Base-by-base conservation (phyloP, 805 yeast species). In the Starmerella apis region DNA sequence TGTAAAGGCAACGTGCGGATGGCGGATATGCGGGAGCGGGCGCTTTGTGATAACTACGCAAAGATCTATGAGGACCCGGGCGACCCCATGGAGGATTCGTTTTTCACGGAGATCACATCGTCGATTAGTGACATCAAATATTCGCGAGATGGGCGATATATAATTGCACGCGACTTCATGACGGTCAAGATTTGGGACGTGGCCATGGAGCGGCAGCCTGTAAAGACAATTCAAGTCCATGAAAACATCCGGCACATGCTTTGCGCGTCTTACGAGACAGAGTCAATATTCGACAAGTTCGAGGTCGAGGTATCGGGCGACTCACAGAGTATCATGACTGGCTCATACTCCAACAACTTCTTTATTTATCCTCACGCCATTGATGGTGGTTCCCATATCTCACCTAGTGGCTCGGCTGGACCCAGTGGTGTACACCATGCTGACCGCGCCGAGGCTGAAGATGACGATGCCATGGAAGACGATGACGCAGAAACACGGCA, bases 111-210 rank as follows among this genome's bases (percentile, higher is more conserved):
- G 67, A 92, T 92, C 66, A 92, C 97, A 1, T 81, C 94, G 32
- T 81, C 92, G 39, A 92, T 92, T 52, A 81, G 94, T 27, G 98
- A 92, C 70, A 94, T 88, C 50, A 84, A 87, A 66, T 92, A 92
- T 66, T 79, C 92, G 59, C 77, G 81, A 50, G 86, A 90, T 67
- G 99, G 99, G 39, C 77, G 92, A 60, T 87, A 92, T 68, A 85
- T 92, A 64, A 95, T 90, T n/a, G 79, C 94, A 37, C 80, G 99
- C 65, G 99, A 92, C 72, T 92, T 92, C 67, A 78, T 92, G 84
- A 86, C 96, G 10, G 95, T 90, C 30, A 92, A 92, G 69, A 83
- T 92, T 59, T 92, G 99, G 99, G 99, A 92, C 71, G 76, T 92
- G 55, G 86, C 86, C 57, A 92, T 92, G 98, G 96, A 92, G 68